Evolutionary conservation across 306 rosid species (phyloP).

Genomic region (Fagus sylvatica): DNA sequence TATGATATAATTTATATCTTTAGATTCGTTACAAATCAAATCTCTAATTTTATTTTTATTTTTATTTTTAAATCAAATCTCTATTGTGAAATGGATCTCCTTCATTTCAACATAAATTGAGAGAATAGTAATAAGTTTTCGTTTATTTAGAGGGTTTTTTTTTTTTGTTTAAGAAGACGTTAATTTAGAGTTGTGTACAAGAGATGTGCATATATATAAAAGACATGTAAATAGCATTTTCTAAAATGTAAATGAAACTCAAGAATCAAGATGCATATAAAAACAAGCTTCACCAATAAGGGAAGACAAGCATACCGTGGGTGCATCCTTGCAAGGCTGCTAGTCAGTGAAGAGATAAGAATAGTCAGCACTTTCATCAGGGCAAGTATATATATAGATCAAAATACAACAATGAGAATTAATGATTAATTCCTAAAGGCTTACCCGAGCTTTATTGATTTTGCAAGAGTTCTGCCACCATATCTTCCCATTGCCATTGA

Average conservation of each 20-base stretch:
- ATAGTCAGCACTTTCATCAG: slow-evolving; percentile 6
- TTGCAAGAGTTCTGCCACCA: slow-evolving; percentile 91
- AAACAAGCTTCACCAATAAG: neutral
- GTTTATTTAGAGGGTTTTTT: too few relatives aligned
- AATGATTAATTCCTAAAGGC: neutral
- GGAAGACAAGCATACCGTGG: slow-evolving; percentile 55
- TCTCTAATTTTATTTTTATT: too few relatives aligned
- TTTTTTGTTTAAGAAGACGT: too few relatives aligned
- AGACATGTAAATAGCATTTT: neutral
- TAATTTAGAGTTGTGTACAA: too few relatives aligned
- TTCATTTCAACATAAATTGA: too few relatives aligned
- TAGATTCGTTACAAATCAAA: too few relatives aligned
- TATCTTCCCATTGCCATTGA: slow-evolving; percentile 70
- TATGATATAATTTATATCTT: too few relatives aligned
- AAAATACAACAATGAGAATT: neutral
- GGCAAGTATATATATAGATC: neutral
- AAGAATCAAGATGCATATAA: neutral
- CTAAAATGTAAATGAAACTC: neutral
- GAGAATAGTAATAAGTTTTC: too few relatives aligned
- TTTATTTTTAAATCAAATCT: too few relatives aligned
- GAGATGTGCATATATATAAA: too few relatives aligned
- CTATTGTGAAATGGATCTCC: too few relatives aligned
- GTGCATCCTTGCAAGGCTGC: slow-evolving; percentile 88
- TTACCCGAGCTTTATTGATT: slow-evolving; percentile 45
- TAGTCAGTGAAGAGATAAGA: slow-evolving; percentile 22